These are phyloP conservation scores for Dactylellina haptotyla DNA, from an alignment of 2,329 filamentous ascomycete species.

Conservation along the genomic window DNA sequence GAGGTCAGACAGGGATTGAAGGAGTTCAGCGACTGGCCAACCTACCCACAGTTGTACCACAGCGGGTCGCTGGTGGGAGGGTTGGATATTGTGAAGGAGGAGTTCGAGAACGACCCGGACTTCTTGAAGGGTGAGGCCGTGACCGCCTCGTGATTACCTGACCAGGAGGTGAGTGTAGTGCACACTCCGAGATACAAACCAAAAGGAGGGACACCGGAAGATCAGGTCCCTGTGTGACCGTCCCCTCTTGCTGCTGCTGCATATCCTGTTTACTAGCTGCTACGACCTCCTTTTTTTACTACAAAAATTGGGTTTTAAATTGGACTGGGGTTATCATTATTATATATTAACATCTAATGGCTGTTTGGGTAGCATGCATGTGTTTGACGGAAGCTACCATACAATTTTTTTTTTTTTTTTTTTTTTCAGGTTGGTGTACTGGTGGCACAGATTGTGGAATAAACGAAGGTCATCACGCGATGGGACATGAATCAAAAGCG, in stretches of 20 bases:
- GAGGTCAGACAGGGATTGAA: constrained; percentile 96
- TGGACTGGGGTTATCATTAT: too few relatives aligned
- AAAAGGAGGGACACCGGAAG: too few relatives aligned
- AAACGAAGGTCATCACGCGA: constrained; percentile 15
- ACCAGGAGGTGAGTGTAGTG: too few relatives aligned
- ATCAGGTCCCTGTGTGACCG: too few relatives aligned
- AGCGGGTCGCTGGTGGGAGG: constrained; percentile 90
- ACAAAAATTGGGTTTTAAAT: too few relatives aligned
- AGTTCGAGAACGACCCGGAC: constrained; percentile 81
- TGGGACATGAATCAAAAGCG: background rate
- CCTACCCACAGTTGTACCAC: constrained; percentile 94
- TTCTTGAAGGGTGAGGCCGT: constrained; percentile 81
- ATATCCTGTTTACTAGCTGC: background rate
- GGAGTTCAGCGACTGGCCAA: constrained; percentile 98
- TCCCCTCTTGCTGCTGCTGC: too few relatives aligned
- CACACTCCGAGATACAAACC: too few relatives aligned
- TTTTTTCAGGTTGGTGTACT: constrained; percentile 12
- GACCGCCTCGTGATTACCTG: constrained; percentile 44
- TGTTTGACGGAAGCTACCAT: constrained; percentile 1
- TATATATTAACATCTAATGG: too few relatives aligned
- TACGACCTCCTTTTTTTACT: background rate
- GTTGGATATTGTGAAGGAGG: constrained; percentile 96
- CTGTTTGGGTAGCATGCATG: constrained; percentile 1
- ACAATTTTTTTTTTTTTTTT: constrained; percentile 19
- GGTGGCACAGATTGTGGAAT: constrained; percentile 34